Conservation (phyloP, 2,329 filamentous ascomycete species). For the Ophiostoma ips region DNA sequence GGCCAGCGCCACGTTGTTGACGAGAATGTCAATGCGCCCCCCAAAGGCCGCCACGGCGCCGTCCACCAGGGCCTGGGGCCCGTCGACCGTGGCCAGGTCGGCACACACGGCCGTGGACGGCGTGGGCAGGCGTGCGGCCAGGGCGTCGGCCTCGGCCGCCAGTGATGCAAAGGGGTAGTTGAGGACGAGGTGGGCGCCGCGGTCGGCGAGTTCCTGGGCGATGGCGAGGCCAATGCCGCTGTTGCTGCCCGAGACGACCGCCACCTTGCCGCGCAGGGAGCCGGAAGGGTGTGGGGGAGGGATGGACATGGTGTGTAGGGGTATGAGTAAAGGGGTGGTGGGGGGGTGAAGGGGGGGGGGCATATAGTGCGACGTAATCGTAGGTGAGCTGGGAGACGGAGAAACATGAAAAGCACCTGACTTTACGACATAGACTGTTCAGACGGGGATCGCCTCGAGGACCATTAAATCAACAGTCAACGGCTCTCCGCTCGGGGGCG, state of each 20-base stretch:
- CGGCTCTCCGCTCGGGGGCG: neutral
- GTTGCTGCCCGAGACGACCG: constrained; percentile 33
- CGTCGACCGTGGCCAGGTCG: constrained; percentile 25
- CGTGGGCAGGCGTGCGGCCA: constrained; percentile 19
- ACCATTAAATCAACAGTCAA: neutral
- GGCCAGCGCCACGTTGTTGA: constrained; percentile 18
- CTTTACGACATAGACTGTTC: neutral
- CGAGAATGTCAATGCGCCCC: constrained; percentile 8
- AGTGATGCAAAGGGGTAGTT: constrained; percentile 30
- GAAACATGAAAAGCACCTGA: too few species aligned
- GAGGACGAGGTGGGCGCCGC: constrained; percentile 32
- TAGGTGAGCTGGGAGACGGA: too few species aligned
- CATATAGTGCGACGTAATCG: too few species aligned
- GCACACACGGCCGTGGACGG: constrained; percentile 26
- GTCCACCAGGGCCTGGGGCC: constrained; percentile 23
- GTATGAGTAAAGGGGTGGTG: neutral
- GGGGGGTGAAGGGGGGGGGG: neutral
- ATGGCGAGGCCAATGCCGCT: constrained; percentile 33
- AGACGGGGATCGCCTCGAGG: neutral
- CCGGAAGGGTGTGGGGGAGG: neutral
- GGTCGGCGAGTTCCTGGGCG: constrained; percentile 27
- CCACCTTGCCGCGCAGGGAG: constrained; percentile 28
- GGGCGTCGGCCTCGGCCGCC: constrained; percentile 18
- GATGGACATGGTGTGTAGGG: neutral
- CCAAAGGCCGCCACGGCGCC: constrained; percentile 17